Percentiles rank a stretch among this genome's conserved stretches.
Evolutionary conservation across 805 yeast species (phyloP).

Genomic region (Kazachstania africana): DNA sequence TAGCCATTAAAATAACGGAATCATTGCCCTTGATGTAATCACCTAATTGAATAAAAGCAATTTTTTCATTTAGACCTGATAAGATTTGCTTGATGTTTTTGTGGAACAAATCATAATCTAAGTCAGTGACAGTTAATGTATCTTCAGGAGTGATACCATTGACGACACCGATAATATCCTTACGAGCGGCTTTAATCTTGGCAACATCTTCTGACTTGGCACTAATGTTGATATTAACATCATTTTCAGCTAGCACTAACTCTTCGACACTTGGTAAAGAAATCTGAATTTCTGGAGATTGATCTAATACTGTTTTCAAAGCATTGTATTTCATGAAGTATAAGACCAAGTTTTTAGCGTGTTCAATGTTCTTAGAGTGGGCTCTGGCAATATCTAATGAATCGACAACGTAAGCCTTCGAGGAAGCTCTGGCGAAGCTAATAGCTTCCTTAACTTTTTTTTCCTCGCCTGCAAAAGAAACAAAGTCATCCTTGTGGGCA

Average conservation of each 20-base stretch:
- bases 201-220: conserved; percentile 37
- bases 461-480: conserved; percentile 55
- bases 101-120: conserved; percentile 37
- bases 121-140: conserved; percentile 45
- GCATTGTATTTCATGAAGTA: conserved; percentile 43
- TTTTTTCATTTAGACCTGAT: conserved; percentile 27
- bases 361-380: conserved; percentile 66
- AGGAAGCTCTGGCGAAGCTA: conserved; percentile 44
- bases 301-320: conserved; percentile 32
- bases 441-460: conserved; percentile 50
- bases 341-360: conserved; percentile 65
- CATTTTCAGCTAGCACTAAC: conserved; percentile 32
- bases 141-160: conserved; percentile 61
- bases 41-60: conserved; percentile 50
- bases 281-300: conserved; percentile 34
- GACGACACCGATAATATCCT: conserved; percentile 59
- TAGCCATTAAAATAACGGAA: conserved; percentile 44
- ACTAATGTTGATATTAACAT: conserved; percentile 45
- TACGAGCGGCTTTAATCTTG: conserved; percentile 53
- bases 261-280: conserved; percentile 35
- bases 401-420: conserved; percentile 50
- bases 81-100: conserved; percentile 19
- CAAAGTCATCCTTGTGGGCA: conserved; percentile 34
- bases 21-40: conserved; percentile 33
- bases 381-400: conserved; percentile 78